A percentile compares a stretch with the other conserved stretches of the same genome.
phyloP scores from a whole-genome alignment of 78 protist species.

The Planoprotostelium fungivorum region DNA sequence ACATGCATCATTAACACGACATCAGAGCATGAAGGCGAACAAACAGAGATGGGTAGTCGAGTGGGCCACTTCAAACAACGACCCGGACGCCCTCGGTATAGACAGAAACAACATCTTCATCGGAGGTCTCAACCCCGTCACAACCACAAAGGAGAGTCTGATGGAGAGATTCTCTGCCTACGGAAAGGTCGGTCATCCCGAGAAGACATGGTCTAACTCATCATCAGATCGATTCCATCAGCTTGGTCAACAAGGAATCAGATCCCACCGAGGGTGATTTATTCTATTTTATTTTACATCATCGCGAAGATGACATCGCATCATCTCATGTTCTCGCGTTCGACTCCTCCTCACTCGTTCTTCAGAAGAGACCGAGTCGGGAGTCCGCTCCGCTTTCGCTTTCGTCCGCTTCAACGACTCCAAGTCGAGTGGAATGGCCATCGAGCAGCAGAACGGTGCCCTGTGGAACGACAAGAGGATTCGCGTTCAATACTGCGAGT shows the following conservation, averaged over 20 bases:
- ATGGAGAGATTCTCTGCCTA: not conserved
- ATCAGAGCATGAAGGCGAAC: not conserved
- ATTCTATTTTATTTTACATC: not conserved
- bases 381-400: conserved; percentile 3
- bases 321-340: too few species aligned
- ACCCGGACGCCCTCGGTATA: conserved; percentile 7
- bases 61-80: conserved; percentile 3
- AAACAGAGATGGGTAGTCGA: conserved; percentile 8
- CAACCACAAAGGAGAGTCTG: not conserved
- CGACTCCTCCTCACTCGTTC: not conserved
- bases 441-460: conserved; percentile 3
- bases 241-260: not conserved
- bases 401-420: not conserved
- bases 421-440: conserved; percentile 1
- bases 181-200: not conserved
- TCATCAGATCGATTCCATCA: not conserved
- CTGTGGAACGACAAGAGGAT: not conserved
- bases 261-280: not conserved
- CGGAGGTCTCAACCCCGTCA: conserved; percentile 7
- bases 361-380: not conserved
- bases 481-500: not conserved
- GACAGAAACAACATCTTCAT: conserved; percentile 1
- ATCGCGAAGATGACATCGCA: not conserved
- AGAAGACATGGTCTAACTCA: not conserved
- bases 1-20: not conserved